Evolutionary conservation across 129 eudicot genomes (phyloP).

Genomic region (Flaveria trinervia): DNA sequence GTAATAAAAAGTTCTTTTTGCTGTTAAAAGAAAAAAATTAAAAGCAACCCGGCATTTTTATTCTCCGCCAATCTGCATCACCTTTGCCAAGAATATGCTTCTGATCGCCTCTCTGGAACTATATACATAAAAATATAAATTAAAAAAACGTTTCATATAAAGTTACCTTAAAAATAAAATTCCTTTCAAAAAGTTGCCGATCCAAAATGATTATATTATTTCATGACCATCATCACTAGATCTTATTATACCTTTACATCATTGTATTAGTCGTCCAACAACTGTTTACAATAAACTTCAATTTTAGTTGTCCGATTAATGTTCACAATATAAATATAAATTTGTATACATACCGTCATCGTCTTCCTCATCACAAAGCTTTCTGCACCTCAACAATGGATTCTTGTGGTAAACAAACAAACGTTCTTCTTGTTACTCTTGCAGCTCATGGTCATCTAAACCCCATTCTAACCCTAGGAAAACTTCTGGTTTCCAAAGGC

Average conservation of each 20-base stretch:
- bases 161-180: too few species aligned
- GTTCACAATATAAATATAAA: background rate
- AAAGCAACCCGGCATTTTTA: too few species aligned
- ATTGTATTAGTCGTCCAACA: too few species aligned
- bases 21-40: too few species aligned
- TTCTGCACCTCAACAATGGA: background rate
- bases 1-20: too few species aligned
- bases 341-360: background rate
- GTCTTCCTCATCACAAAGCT: background rate
- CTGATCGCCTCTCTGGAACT: background rate
- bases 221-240: too few species aligned
- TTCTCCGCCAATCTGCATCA: too few species aligned
- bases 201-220: background rate
- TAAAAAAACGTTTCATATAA: background rate
- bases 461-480: background rate
- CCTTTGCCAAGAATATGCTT: background rate
- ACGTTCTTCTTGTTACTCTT: background rate
- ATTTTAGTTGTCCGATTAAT: background rate
- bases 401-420: background rate
- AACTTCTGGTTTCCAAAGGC: background rate
- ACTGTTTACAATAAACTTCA: background rate
- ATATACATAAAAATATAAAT: too few species aligned
- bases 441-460: background rate
- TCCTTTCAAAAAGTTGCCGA: background rate
- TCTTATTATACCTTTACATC: too few species aligned